Conservation (phyloP, 208 protist species). For the Wallacemonas sp. region DNA sequence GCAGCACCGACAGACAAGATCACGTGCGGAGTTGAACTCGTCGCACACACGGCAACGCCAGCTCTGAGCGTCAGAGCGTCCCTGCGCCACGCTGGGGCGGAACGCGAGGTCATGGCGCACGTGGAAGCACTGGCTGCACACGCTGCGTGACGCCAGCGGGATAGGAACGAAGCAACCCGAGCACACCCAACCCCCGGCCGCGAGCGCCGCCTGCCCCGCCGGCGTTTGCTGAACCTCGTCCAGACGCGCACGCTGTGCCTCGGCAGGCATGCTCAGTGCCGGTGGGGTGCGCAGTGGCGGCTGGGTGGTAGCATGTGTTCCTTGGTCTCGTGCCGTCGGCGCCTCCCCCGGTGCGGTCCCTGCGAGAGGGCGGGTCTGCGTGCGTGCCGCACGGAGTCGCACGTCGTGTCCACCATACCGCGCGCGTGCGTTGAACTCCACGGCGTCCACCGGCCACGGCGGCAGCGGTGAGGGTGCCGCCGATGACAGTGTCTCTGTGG, state of each 20-base stretch:
- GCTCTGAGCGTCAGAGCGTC: slow-evolving; percentile 12
- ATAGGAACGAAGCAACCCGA: slow-evolving; percentile 33
- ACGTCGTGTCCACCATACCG: slow-evolving; percentile 48
- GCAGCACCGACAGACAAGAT: slow-evolving; percentile 45
- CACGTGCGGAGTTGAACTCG: slow-evolving; percentile 40
- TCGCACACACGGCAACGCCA: slow-evolving; percentile 48
- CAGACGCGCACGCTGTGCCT: not conserved
- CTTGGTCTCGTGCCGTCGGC: slow-evolving; percentile 1
- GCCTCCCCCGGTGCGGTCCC: not conserved
- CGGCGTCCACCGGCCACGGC: slow-evolving; percentile 59
- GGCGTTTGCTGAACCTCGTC: slow-evolving; percentile 19
- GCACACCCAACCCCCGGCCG: slow-evolving; percentile 59
- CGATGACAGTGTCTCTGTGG: not conserved
- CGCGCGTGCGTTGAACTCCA: slow-evolving; percentile 65
- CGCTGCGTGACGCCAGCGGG: slow-evolving; percentile 31
- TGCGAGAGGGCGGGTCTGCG: not conserved
- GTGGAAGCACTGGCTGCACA: slow-evolving; percentile 46
- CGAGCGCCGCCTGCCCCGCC: slow-evolving; percentile 26
- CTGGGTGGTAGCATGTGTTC: not conserved
- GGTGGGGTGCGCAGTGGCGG: not conserved
- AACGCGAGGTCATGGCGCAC: slow-evolving; percentile 47
- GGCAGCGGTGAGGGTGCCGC: slow-evolving; percentile 33
- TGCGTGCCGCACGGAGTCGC: slow-evolving; percentile 21
- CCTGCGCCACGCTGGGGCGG: slow-evolving; percentile 4
- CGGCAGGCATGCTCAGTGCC: not conserved